phyloP scores from a whole-genome alignment of 73 alveolate genomes.

The Paramecium sonneborni region DNA sequence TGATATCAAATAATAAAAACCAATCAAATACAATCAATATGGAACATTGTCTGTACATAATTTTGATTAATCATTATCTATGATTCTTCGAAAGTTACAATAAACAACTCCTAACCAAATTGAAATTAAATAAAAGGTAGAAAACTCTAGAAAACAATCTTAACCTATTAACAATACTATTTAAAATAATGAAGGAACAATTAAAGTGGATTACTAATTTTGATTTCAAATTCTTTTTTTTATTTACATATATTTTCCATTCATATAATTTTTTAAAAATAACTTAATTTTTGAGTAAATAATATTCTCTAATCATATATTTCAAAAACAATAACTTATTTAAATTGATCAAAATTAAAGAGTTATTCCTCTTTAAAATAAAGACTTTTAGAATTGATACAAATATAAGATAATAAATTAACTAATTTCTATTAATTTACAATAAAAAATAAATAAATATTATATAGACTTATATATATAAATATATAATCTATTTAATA shows the following conservation, averaged over 20 bases:
- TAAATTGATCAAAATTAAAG: no score
- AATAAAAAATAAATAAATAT: no score
- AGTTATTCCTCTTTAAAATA: no score
- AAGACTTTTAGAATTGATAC: no score
- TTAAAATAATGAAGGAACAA: background rate
- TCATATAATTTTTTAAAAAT: background rate
- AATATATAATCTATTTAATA: no score
- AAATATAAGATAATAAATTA: no score
- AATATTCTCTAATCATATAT: background rate
- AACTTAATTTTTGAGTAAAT: background rate
- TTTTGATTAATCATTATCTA: background rate
- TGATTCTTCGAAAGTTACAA: background rate
- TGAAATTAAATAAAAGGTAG: background rate
- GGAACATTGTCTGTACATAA: background rate
- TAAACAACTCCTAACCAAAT: background rate
- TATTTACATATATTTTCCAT: background rate
- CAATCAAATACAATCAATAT: background rate
- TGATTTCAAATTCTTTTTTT: background rate
- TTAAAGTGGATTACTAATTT: background rate
- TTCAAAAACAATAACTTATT: no score
- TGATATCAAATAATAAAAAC: background rate
- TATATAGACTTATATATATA: no score
- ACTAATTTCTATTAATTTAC: no score
- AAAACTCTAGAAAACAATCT: background rate
- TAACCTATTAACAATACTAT: background rate